Evolutionary conservation across 2,329 filamentous ascomycete species (phyloP), one percentile per base, ranked within the genome.

Genomic region (Magnaporthiopsis rhizophila): DNA sequence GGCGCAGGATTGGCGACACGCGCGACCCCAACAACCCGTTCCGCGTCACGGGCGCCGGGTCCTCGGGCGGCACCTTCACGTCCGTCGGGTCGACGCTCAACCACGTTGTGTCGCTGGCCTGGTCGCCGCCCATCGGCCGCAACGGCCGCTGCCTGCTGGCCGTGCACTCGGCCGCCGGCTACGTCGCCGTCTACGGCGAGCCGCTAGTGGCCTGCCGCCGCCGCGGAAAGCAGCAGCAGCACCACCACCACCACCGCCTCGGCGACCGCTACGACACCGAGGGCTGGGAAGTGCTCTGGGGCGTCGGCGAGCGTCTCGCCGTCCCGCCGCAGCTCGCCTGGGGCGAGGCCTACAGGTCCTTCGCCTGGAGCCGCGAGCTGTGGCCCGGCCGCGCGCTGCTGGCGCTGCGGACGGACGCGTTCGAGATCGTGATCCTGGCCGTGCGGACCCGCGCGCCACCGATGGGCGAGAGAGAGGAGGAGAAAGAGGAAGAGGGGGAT

Each of bases 81-180:
- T 78, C 78, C 21, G 76, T 78, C 2, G 83, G 82, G 4, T 76
- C 76, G 60, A 80, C 81, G 3, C 75, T 86, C 68, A 85, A 83
- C 66, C 83, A 86, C 68, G 78, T 83, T 21, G 77, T 85, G 18
- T 73, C 76, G 11, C 67, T 86, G 26, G 80, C 78, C 61, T 87
- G 84, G 84, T 86, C 83, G n/a, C 83, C 84, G 0, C 74, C 73
- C n/a, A 72, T 87, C n/a, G 84, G 84, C 1, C 77, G 78, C 57
- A 84, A 85, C 68, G 71, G 78, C 9, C 77, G 84, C 1, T 79
- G 83, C 0, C 78, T 85, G 6, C 73, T 87, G 45, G 78, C 75
- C 18, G 80, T 81, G 4, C 71, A 86, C 66, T 80, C 80, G 0
- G 81, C 81, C 11, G 78, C 77, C 1, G 84, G 84, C 1, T 75